Conservation (phyloP, 2,329 filamentous ascomycete genomes). For the Alternaria brassicicola region DNA sequence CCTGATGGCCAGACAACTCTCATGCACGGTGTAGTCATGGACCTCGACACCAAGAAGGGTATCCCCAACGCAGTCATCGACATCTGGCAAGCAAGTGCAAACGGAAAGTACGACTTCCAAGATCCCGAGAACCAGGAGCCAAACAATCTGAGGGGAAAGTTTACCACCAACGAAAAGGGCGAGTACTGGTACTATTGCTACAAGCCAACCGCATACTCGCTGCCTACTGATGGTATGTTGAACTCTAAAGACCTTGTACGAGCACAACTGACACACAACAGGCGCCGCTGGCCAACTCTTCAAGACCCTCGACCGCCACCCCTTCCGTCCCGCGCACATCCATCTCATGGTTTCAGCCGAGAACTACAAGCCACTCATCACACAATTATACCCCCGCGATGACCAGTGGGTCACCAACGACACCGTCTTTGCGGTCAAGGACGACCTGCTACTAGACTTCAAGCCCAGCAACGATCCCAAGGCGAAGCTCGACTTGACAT, state of each 20-base stretch:
- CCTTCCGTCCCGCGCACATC: conserved; percentile 67
- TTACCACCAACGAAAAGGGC: conserved; percentile 71
- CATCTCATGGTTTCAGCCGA: conserved; percentile 63
- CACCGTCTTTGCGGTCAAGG: conserved; percentile 67
- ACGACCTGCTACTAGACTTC: conserved; percentile 65
- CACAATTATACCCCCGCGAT: conserved; percentile 64
- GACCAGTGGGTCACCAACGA: conserved; percentile 64
- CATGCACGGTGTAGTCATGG: conserved; percentile 72
- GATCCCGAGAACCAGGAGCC: conserved; percentile 72
- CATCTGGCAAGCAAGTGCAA: conserved; percentile 78
- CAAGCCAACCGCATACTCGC: conserved; percentile 73
- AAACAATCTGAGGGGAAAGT: conserved; percentile 80
- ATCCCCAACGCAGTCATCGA: conserved; percentile 74
- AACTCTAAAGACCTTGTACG: background rate
- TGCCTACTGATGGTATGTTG: conserved; percentile 65
- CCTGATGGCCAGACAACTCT: conserved; percentile 63
- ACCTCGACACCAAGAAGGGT: conserved; percentile 69
- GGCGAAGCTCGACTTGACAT: conserved; percentile 65
- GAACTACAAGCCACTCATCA: conserved; percentile 63
- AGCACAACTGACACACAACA: conserved; percentile 14
- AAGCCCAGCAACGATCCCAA: conserved; percentile 59
- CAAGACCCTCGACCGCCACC: conserved; percentile 61
- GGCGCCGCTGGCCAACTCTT: conserved; percentile 61
- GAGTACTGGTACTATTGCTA: conserved; percentile 77
- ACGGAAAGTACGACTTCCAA: conserved; percentile 78